Conservation (phyloP, 352 stramenopile genomes). For the Phytophthora megakarya region DNA sequence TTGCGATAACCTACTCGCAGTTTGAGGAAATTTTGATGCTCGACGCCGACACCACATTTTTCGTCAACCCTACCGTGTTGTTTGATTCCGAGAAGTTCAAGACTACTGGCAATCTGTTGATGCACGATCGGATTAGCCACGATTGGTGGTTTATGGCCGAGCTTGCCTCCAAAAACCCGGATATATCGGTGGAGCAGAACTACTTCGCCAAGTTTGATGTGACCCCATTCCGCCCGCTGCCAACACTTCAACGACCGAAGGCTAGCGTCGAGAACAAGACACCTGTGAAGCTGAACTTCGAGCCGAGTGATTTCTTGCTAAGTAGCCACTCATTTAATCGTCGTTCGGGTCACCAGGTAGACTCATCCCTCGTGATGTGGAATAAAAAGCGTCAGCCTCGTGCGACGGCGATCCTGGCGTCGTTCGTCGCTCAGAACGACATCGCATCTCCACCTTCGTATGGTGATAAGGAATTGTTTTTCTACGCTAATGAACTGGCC, state of each 20-base stretch:
- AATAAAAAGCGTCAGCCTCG: slow-evolving; percentile 46
- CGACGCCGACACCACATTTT: slow-evolving; percentile 65
- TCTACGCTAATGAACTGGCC: slow-evolving; percentile 45
- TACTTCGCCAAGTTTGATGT: slow-evolving; percentile 41
- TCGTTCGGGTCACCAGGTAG: slow-evolving; percentile 46
- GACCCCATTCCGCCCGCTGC: slow-evolving; percentile 25
- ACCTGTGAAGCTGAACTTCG: slow-evolving; percentile 29
- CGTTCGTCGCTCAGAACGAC: slow-evolving; percentile 40
- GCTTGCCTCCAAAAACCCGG: slow-evolving; percentile 8
- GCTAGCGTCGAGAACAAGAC: slow-evolving; percentile 27
- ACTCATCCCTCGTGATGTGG: slow-evolving; percentile 58
- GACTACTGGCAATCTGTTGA: slow-evolving; percentile 58
- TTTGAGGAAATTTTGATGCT: slow-evolving; percentile 70
- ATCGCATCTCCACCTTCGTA: slow-evolving; percentile 42
- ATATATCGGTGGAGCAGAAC: slow-evolving; percentile 30
- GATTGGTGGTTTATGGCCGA: slow-evolving; percentile 40
- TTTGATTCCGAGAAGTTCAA: slow-evolving; percentile 54
- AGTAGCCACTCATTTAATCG: slow-evolving; percentile 44
- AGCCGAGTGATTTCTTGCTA: slow-evolving; percentile 37
- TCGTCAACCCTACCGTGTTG: slow-evolving; percentile 54
- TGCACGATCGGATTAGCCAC: slow-evolving; percentile 58
- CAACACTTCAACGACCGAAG: slow-evolving; percentile 26
- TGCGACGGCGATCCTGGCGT: slow-evolving; percentile 47
- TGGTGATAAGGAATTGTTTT: slow-evolving; percentile 56
- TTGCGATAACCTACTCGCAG: slow-evolving; percentile 54